Conservation (phyloP, 2,329 filamentous ascomycete genomes). For the Colletotrichum sp. region DNA sequence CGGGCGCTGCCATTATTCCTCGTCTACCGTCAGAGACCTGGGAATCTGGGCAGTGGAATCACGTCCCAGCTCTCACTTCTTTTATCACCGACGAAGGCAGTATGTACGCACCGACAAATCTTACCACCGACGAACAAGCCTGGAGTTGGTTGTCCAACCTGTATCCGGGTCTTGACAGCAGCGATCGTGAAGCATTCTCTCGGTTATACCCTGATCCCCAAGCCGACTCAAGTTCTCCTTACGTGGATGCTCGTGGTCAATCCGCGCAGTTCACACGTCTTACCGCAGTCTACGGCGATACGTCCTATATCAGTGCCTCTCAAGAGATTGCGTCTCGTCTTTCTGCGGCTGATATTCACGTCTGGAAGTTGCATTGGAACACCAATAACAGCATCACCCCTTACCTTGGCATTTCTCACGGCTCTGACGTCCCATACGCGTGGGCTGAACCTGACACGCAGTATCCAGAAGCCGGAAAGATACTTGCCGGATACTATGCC, state of each 20-base stretch:
- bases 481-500: conserved; percentile 28
- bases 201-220: conserved; percentile 1
- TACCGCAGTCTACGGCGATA: not conserved
- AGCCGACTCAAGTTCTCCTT: not conserved
- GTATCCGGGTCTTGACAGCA: not conserved
- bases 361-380: conserved; percentile 43
- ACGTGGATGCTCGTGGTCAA: not conserved
- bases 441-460: not conserved
- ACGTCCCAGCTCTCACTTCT: not conserved
- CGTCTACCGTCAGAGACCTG: not conserved
- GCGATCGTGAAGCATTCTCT: not conserved
- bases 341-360: conserved; percentile 24
- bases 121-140: conserved; percentile 1
- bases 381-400: conserved; percentile 36
- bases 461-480: not conserved
- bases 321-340: not conserved
- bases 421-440: not conserved
- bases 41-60: not conserved
- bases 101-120: not conserved
- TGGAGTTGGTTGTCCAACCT: conserved; percentile 4
- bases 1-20: not conserved
- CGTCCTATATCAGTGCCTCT: not conserved
- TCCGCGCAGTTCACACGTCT: conserved; percentile 8
- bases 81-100: conserved; percentile 8
- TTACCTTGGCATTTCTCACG: conserved; percentile 26